Base-by-base conservation (phyloP, 2,329 filamentous ascomycete species). In the Cladosporium halotolerans region DNA sequence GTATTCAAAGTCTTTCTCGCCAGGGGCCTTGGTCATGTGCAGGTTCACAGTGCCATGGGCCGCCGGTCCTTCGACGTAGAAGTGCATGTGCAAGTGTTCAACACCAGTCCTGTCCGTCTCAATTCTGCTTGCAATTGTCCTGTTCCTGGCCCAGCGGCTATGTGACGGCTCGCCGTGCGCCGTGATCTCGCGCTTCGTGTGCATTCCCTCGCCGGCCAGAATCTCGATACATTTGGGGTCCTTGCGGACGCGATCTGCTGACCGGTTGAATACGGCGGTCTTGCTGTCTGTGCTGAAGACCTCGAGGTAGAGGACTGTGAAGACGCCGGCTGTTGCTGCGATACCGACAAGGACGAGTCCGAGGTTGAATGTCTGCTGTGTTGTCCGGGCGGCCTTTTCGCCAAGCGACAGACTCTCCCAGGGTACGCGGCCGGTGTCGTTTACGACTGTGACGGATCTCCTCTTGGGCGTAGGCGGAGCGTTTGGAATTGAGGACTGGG, bases 321-420 rank as follows among this genome's bases (percentile, higher is more conserved):
- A 79, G 9, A 96, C 86, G n/a, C 83, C 84, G 57, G 83, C 83
- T 1, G 91, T 96, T 62, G 92, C 75, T 33, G 83, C 79, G 9
- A 91, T 72, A 23, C 92, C 92, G 7, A 85, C 76, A 1, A 89
- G 61, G 8, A 96, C 82, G 57, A 96, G 72, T 60, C 85, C 79
- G 60, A 96, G 83, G 71, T 97, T 96, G 75, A 95, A 86, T 13
- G 85, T 87, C 70, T 96, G 92, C 70, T 96, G 91, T 0, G 89
- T 92, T 8, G 89, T 88, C 38, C 92, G 81, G 19, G 86, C 86
- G 2, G 84, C 83, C 70, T 96, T 96, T 68, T 96, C 92, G 45
- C 75, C 75, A 0, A 73, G 75, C 1, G 85, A 89, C 2, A 97
- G 79, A 52, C 93, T 78, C 3, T 76, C 79, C 92, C 92, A 97